A percentile compares a stretch with the other conserved stretches of the same genome.
Evolutionary conservation across 805 yeast genomes (phyloP).

Genomic region (Yamadazyma kitorensis): DNA sequence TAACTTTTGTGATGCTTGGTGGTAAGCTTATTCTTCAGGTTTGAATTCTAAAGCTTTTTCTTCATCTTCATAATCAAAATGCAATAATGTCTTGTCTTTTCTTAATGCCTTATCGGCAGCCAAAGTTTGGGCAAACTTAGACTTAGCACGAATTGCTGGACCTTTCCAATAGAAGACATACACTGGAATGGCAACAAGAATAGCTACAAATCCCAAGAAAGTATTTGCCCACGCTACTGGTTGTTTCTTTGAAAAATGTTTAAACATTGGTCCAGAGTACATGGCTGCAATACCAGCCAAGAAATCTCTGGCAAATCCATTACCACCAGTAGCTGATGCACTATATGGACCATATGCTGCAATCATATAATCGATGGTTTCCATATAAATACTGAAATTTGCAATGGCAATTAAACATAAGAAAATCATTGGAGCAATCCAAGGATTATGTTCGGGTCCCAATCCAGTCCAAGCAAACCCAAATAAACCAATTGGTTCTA

Average conservation of each 20-base stretch:
- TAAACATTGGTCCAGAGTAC: constrained; percentile 37
- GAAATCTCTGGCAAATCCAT: constrained; percentile 41
- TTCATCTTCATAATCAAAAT: constrained; percentile 8
- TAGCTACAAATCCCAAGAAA: constrained; percentile 31
- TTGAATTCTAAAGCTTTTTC: constrained; percentile 11
- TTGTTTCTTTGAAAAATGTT: constrained; percentile 24
- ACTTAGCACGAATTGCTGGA: constrained; percentile 29
- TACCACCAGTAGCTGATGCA: constrained; percentile 44
- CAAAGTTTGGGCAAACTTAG: constrained; percentile 37
- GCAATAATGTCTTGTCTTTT: constrained; percentile 9
- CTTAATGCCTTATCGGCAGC: constrained; percentile 25
- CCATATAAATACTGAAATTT: constrained; percentile 40
- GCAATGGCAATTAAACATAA: constrained; percentile 37
- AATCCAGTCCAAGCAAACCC: constrained; percentile 43
- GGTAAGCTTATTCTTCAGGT: constrained; percentile 1
- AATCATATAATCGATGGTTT: constrained; percentile 44
- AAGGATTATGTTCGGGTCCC: constrained; percentile 36
- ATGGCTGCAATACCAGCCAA: constrained; percentile 39
- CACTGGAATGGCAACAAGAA: constrained; percentile 33
- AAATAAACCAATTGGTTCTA: constrained; percentile 37
- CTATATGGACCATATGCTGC: constrained; percentile 42
- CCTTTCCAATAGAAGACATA: constrained; percentile 41
- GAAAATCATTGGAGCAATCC: constrained; percentile 43
- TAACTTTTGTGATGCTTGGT: constrained; percentile 1
- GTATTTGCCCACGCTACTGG: constrained; percentile 41